Conservation (phyloP, 2,329 filamentous ascomycete species). For the Cladophialophora immunda region DNA sequence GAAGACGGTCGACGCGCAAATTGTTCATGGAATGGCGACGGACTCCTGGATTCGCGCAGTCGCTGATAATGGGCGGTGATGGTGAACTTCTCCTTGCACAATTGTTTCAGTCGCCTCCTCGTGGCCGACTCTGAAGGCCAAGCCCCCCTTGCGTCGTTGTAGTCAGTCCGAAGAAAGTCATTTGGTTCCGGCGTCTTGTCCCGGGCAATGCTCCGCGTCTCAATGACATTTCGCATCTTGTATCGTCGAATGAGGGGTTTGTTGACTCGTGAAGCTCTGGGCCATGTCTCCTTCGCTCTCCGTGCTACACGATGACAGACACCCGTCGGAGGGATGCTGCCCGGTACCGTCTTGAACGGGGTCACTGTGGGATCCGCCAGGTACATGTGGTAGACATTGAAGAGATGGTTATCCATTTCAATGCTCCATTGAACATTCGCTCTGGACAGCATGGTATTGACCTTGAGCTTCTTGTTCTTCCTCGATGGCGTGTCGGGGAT, state of each 20-base stretch:
- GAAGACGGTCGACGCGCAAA: slow-evolving; percentile 44
- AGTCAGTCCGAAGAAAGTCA: slow-evolving; percentile 39
- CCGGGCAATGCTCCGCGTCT: slow-evolving; percentile 29
- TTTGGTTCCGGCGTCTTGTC: slow-evolving; percentile 41
- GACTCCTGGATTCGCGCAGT: slow-evolving; percentile 67
- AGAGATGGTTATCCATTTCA: slow-evolving; percentile 72
- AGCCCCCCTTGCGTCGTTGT: slow-evolving; percentile 46
- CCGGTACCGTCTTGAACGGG: slow-evolving; percentile 72
- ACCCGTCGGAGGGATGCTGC: slow-evolving; percentile 69
- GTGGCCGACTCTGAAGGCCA: slow-evolving; percentile 69
- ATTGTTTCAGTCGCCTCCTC: slow-evolving; percentile 64
- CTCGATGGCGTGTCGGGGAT: slow-evolving; percentile 50
- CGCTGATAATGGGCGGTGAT: slow-evolving; percentile 72
- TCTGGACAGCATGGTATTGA: slow-evolving; percentile 41
- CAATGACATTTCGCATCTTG: slow-evolving; percentile 41
- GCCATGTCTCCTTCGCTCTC: slow-evolving; percentile 69
- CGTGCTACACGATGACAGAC: slow-evolving; percentile 70
- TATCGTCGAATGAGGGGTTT: slow-evolving; percentile 38
- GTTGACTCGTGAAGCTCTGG: slow-evolving; percentile 47
- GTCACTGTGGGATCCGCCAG: slow-evolving; percentile 72
- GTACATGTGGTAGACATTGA: slow-evolving; percentile 72
- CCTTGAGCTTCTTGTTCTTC: slow-evolving; percentile 43
- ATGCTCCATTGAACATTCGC: slow-evolving; percentile 60
- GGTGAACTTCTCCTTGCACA: slow-evolving; percentile 69
- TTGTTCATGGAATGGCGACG: slow-evolving; percentile 63